Conservation (phyloP, 2,329 filamentous ascomycete genomes). For the Aureobasidium sp. region DNA sequence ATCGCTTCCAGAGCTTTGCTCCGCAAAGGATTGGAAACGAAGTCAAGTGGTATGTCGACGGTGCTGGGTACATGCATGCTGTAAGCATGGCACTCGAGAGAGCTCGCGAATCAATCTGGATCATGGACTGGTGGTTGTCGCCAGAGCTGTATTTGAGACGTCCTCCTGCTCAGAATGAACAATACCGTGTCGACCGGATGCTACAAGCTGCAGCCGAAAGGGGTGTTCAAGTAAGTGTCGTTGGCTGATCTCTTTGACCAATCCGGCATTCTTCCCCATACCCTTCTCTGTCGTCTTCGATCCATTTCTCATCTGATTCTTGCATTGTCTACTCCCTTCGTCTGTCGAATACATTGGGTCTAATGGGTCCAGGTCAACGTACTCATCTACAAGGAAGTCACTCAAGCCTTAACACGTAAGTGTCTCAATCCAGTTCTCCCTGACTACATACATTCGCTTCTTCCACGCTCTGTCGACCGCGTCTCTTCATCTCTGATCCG, state of each 20-base stretch:
- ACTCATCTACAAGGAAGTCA: slow-evolving; percentile 48
- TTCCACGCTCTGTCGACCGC: slow-evolving; percentile 32
- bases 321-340: slow-evolving; percentile 46
- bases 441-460: slow-evolving; percentile 35
- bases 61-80: slow-evolving; percentile 76
- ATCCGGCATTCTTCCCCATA: too few species aligned
- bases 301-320: neutral
- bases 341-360: neutral
- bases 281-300: neutral
- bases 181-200: slow-evolving; percentile 77
- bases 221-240: slow-evolving; percentile 70
- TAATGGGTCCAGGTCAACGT: neutral
- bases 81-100: slow-evolving; percentile 71
- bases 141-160: slow-evolving; percentile 81
- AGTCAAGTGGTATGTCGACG: slow-evolving; percentile 86
- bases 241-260: slow-evolving; percentile 52
- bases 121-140: slow-evolving; percentile 84
- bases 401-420: slow-evolving; percentile 70
- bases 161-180: slow-evolving; percentile 70
- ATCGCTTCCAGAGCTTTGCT: slow-evolving; percentile 58
- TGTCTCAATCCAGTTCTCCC: slow-evolving; percentile 35
- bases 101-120: slow-evolving; percentile 70
- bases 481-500: slow-evolving; percentile 33
- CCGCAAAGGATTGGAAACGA: slow-evolving; percentile 61
- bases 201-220: slow-evolving; percentile 72